Evolutionary conservation across 768 basidiomycete species (phyloP).

Genomic region (Tylopilus balloui): DNA sequence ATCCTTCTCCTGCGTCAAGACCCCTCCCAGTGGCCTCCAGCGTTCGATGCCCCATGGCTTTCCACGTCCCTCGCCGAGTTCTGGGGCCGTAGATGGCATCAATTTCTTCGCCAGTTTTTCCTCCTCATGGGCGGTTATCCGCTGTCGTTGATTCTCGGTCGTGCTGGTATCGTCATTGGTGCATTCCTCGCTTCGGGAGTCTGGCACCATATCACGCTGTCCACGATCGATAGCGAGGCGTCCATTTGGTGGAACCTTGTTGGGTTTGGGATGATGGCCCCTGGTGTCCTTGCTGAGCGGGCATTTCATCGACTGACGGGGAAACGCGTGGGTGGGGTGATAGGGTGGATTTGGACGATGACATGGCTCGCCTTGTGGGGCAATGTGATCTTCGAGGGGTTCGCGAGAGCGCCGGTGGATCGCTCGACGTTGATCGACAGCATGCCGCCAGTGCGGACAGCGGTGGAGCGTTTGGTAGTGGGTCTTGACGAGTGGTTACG

Average conservation of each 20-base stretch:
- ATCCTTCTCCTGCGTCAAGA: neutral
- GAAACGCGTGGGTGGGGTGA: neutral
- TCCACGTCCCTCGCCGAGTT: neutral
- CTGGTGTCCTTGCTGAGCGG: neutral
- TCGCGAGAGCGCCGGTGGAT: neutral
- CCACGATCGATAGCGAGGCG: neutral
- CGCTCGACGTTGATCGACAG: constrained; percentile 1
- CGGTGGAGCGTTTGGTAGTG: neutral
- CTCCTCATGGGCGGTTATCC: neutral
- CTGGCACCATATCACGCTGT: neutral
- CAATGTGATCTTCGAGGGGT: neutral
- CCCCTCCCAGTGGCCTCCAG: constrained; percentile 1
- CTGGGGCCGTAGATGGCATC: constrained; percentile 6
- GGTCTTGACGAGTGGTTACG: neutral
- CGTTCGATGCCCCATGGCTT: constrained; percentile 1
- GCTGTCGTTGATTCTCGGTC: neutral
- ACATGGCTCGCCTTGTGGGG: neutral
- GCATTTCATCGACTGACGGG: constrained; percentile 1
- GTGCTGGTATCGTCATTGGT: neutral
- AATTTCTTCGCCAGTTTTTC: neutral
- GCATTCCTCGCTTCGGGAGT: neutral
- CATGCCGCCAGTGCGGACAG: neutral
- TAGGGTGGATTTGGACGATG: constrained; percentile 5
- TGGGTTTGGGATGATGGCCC: constrained; percentile 6
- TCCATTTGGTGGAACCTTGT: neutral